These are phyloP conservation scores for Aspergillus fumigatiaffinis DNA, from an alignment of 2,329 filamentous ascomycete genomes.

Conservation along the genomic window DNA sequence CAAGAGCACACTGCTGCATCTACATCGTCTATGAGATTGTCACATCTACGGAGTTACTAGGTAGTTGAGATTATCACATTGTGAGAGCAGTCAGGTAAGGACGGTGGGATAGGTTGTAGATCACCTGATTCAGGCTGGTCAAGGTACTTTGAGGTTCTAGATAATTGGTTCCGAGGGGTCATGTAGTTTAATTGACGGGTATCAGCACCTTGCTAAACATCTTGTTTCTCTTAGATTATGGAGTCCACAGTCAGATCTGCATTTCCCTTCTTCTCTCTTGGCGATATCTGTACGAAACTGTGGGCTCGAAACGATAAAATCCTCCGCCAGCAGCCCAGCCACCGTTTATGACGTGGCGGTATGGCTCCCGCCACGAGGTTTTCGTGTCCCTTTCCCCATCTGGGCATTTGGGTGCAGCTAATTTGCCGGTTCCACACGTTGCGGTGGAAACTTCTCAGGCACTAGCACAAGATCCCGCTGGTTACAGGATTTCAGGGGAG, in stretches of 20 bases:
- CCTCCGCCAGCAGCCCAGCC: constrained; percentile 7
- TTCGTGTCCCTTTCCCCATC: not conserved
- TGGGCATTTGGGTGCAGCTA: constrained; percentile 4
- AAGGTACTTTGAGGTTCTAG: no score
- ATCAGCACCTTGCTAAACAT: not conserved
- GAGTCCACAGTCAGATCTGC: no score
- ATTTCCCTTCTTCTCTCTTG: no score
- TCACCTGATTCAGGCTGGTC: not conserved
- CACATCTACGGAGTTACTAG: no score
- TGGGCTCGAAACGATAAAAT: constrained; percentile 6
- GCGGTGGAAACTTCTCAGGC: constrained; percentile 13
- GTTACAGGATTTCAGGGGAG: not conserved
- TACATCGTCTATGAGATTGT: no score
- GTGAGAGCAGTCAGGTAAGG: not conserved
- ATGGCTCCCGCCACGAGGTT: constrained; percentile 12
- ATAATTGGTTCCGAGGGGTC: not conserved
- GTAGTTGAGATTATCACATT: no score
- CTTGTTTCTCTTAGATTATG: not conserved
- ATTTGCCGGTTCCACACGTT: not conserved
- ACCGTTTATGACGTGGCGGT: constrained; percentile 15
- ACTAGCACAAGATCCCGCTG: not conserved
- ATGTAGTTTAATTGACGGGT: not conserved
- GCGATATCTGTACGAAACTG: not conserved
- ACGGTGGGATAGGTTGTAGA: not conserved
- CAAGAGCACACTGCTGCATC: not conserved